Evolutionary conservation across 2,329 filamentous ascomycete genomes (phyloP), one percentile per base, ranked within the genome.

Genomic region (Colletotrichum eremochloae): DNA sequence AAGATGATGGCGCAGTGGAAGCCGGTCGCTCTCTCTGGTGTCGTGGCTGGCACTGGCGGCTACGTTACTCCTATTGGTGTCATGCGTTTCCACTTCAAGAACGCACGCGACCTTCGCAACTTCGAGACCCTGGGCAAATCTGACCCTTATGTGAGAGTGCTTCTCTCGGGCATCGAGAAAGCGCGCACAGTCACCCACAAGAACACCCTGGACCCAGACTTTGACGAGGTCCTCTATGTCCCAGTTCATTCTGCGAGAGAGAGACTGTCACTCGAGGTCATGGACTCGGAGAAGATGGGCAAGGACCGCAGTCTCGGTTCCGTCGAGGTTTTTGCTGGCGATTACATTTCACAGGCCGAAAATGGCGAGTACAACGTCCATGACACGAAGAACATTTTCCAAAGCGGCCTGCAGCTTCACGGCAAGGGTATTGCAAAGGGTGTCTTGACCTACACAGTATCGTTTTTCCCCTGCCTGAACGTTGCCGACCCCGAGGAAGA

Each of bases 1-100:
- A 98, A 98, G 84, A 90, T 99, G 88, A 93, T 89, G 79, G 88
- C 97, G 4, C 93, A 98, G 77, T 99, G 97, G 97, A 97, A 96
- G 80, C 96, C 96, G 2, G 95, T 99, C 33, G 93, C 93, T 8
- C 87, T 99, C 66, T 92, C 93, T 70, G 96, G 96, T 36, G 88
- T 93, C 53, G 83, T 91, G 11, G 91, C 91, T 57, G 92, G 93
- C 66, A 94, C 93, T 66, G 94, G 94, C 63, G 96, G 96, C 68
- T 99, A 99, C 81, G 87, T 97, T 71, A 96, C 94, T 1, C 96
- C 96, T 0, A 94, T 99, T 75, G 96, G 96, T 82, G 95, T 99
- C 31, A 94, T 98, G 91, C 92, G 96, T 74, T 87, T 99, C 76
- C 95, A 99, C 82, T 96, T 98, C 86, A 90, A 94, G 84, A 91